Evolutionary conservation across 208 protist species (phyloP), one percentile per base, ranked within the genome.

Genomic region (Ichthyophonus hoferi): DNA sequence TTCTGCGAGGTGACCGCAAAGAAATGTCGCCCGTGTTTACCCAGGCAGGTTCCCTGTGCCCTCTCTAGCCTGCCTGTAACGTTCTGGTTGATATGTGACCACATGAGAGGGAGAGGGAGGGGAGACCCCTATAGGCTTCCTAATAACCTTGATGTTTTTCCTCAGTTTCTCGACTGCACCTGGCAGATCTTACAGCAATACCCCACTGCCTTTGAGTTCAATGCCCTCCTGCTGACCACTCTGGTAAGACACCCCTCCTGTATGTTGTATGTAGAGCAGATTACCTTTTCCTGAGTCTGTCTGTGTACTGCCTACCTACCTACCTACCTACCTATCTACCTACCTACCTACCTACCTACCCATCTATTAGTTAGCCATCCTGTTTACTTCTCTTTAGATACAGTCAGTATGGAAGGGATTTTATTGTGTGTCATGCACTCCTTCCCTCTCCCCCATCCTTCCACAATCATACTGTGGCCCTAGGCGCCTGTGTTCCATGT

Each of bases 121-220:
- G n/a, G n/a, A n/a, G n/a, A n/a, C n/a, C n/a, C n/a, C n/a, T n/a
- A n/a, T n/a, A n/a, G n/a, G n/a, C n/a, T n/a, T n/a, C n/a, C n/a
- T n/a, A n/a, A n/a, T n/a, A n/a, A n/a, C n/a, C n/a, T n/a, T n/a
- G n/a, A n/a, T n/a, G 58, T 90, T 33, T 91, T 91, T 37, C 42
- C 87, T 34, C 90, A 90, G 50, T 90, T 92, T 40, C 58, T 92
- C 1, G 90, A 92, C 34, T 92, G 87, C 78, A 39, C 33, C 0
- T 90, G 82, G 79, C 88, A 90, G 77, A 81, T 90, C 1, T n/a
- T 87, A n/a, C 37, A 35, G 40, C 90, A 92, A 79, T 90, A 87
- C 58, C 90, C 90, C 37, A 2, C 0, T 7, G 90, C 90, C 1
- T 92, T 92, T 88, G 90, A 92, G 78, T 96, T 96, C 79, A 95